Evolutionary conservation across 345 rosid genomes (phyloP).

Genomic region (Jatropha curcas): DNA sequence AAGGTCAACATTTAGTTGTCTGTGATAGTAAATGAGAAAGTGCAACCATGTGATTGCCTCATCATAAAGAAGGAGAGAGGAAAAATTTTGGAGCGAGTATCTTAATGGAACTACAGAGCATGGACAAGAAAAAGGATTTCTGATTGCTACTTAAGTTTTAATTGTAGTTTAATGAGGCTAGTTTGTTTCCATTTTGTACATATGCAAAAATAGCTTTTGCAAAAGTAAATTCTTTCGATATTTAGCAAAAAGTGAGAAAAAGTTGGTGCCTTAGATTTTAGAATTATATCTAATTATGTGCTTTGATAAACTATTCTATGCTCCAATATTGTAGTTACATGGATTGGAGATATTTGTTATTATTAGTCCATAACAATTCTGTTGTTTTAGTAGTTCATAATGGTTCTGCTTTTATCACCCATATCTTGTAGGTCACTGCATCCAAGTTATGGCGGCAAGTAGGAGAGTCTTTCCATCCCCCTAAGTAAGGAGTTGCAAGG

Average conservation of each 20-base stretch:
- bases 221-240: no score
- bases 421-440: conserved; percentile 66
- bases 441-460: conserved; percentile 83
- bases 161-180: neutral
- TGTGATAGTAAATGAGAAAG: no score
- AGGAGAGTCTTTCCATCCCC: conserved; percentile 91
- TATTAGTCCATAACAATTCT: conserved; percentile 15
- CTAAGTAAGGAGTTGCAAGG: conserved; percentile 55
- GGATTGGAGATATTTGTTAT: neutral
- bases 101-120: no score
- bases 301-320: neutral
- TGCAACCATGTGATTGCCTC: no score
- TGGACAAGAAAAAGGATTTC: no score
- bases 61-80: no score
- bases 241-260: no score
- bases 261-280: no score
- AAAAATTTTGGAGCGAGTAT: no score
- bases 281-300: no score
- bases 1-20: no score
- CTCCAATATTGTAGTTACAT: neutral
- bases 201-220: neutral
- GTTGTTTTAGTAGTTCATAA: no score
- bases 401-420: conserved; percentile 18
- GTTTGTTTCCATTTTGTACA: neutral
- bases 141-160: neutral